Base-by-base conservation (phyloP, 768 basidiomycete species). In the Serendipita vermifera region DNA sequence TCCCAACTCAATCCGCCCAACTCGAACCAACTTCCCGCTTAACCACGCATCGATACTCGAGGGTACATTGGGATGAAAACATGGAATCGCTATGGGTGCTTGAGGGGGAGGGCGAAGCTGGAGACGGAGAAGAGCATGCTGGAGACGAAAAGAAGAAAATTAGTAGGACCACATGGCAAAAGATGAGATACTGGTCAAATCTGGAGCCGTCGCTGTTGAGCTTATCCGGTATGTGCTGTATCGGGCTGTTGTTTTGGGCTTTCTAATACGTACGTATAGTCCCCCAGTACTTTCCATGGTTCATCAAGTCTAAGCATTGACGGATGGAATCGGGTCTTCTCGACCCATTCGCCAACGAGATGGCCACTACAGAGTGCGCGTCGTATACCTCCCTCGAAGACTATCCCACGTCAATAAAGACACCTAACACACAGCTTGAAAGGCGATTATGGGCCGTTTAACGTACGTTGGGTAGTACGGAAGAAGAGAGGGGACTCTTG, bases 251-350 rank as follows among this genome's bases (percentile, higher is more conserved):
- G 9, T 36, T 9, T 36, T 36, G 9, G 9, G 9, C 9, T 36
- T n/a, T 36, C 35, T 36, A 36, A 36, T n/a, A n/a, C 35, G n/a
- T n/a, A 9, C 35, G 9, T 51, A 9, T 29, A 51, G 46, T 15
- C 24, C 32, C 24, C 26, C 32, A 31, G 46, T 27, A 31, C 22
- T 27, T 9, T 51, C 46, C 7, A 51, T 51, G 9, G 46, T n/a
- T 31, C 11, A 31, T 93, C 1, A 93, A 94, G 68, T 79, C 73
- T 51, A 91, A 89, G 3, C 78, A 83, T 32, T 72, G 67, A 0
- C 81, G 80, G 60, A 94, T 99, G 53, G 94, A 99, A 72, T 81
- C 85, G 70, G 94, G 98, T 59, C 73, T 99, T 51, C 92, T 96
- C 65, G 89, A 94, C 67, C 81, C 98, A 59, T 91, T 90, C 59